Percentiles rank a stretch among this genome's conserved stretches.
Evolutionary conservation across 1,284 basidiomycete species (phyloP).

Genomic region (Puccinia hordei): DNA sequence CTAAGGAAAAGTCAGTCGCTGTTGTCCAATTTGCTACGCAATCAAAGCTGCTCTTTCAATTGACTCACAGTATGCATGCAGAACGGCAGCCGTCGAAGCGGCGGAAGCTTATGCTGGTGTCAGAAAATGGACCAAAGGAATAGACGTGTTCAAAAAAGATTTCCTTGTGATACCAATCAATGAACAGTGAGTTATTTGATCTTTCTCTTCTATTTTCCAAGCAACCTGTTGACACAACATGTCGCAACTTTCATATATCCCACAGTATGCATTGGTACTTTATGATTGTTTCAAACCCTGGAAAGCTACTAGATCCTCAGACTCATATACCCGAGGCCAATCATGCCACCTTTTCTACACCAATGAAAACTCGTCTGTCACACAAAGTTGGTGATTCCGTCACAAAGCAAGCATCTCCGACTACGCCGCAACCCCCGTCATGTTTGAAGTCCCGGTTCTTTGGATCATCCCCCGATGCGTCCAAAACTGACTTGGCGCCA

Average conservation of each 20-base stretch:
- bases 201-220: neutral
- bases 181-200: slow-evolving; percentile 70
- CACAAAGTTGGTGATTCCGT: slow-evolving; percentile 17
- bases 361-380: slow-evolving; percentile 10
- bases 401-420: slow-evolving; percentile 5
- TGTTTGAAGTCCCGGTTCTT: neutral
- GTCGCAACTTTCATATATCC: neutral
- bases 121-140: slow-evolving; percentile 85
- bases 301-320: slow-evolving; percentile 59
- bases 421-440: slow-evolving; percentile 8
- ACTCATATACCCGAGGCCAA: slow-evolving; percentile 54
- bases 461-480: neutral
- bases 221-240: neutral
- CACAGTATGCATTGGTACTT: slow-evolving; percentile 92
- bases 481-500: neutral
- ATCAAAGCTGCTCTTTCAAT: slow-evolving; percentile 4
- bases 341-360: slow-evolving; percentile 15
- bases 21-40: neutral
- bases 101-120: slow-evolving; percentile 75
- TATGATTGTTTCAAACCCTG: slow-evolving; percentile 85
- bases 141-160: slow-evolving; percentile 77
- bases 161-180: slow-evolving; percentile 95
- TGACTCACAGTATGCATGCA: slow-evolving; percentile 27
- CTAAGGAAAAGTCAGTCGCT: slow-evolving; percentile 63
- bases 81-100: slow-evolving; percentile 49